Conservation (phyloP, 306 rosid species). For the Luffa aegyptiaca region DNA sequence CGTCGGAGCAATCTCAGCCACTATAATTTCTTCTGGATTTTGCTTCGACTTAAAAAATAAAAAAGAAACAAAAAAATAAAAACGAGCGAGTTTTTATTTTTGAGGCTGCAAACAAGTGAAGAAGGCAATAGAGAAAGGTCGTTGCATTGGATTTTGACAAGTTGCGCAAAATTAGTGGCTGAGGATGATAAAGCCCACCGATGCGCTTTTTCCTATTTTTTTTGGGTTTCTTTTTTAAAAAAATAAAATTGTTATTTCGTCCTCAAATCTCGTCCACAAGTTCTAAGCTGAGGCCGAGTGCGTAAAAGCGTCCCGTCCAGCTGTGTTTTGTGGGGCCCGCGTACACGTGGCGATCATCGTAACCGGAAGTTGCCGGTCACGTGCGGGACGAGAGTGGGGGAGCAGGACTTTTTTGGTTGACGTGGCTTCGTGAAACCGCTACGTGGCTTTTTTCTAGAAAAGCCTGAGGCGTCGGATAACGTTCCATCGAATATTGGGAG, state of each 20-base stretch:
- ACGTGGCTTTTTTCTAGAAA: slow-evolving; percentile 7
- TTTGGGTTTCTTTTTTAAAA: slow-evolving; percentile 1
- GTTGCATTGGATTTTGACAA: slow-evolving; percentile 20
- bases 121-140: background rate
- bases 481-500: background rate
- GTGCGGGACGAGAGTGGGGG: background rate
- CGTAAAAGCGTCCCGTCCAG: slow-evolving; percentile 52
- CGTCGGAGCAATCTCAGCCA: slow-evolving; percentile 76
- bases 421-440: slow-evolving; percentile 5
- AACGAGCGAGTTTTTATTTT: slow-evolving; percentile 11
- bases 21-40: slow-evolving; percentile 45
- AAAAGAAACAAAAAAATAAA: background rate
- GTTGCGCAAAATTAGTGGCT: slow-evolving; percentile 39
- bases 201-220: slow-evolving; percentile 38
- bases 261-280: slow-evolving; percentile 67
- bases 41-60: background rate
- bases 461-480: background rate
- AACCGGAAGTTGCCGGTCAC: slow-evolving; percentile 20
- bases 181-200: slow-evolving; percentile 12
- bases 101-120: slow-evolving; percentile 32
- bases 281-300: slow-evolving; percentile 19
- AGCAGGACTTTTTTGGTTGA: background rate
- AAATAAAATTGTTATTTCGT: background rate
- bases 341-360: slow-evolving; percentile 15
- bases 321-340: slow-evolving; percentile 33